phyloP scores from a whole-genome alignment of 768 basidiomycete species.

The Amanita polypyramis region DNA sequence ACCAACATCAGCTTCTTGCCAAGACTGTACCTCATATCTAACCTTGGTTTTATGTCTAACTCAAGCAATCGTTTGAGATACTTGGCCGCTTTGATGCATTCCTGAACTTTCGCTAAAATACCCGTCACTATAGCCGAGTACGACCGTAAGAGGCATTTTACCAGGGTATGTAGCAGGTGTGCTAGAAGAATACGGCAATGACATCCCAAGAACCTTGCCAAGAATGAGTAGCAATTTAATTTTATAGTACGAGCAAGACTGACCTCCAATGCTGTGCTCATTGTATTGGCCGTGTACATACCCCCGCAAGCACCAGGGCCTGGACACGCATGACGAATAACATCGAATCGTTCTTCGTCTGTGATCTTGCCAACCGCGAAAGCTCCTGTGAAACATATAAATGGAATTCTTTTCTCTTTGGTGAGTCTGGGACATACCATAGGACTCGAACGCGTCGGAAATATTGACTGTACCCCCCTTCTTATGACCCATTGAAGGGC shows the following conservation, averaged over 20 bases:
- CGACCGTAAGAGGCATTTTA: conserved; percentile 15
- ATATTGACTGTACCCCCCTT: conserved; percentile 82
- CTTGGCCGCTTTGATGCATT: conserved; percentile 69
- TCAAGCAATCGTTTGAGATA: conserved; percentile 69
- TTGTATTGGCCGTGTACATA: conserved; percentile 88
- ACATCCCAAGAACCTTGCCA: conserved; percentile 61
- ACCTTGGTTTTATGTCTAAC: conserved; percentile 76
- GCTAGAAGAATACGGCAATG: conserved; percentile 74
- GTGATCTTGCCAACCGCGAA: conserved; percentile 66
- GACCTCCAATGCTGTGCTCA: conserved; percentile 76
- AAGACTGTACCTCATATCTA: neutral
- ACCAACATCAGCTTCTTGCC: neutral
- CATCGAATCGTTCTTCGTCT: conserved; percentile 76
- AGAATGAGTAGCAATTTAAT: neutral
- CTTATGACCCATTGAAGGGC: conserved; percentile 65
- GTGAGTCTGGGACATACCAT: conserved; percentile 31
- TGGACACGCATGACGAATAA: conserved; percentile 78
- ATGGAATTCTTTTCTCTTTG: neutral
- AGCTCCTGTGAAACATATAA: conserved; percentile 38
- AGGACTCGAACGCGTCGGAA: conserved; percentile 78
- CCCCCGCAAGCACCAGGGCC: conserved; percentile 80
- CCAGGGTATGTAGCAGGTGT: conserved; percentile 67
- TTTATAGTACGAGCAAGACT: neutral
- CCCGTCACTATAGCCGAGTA: neutral
- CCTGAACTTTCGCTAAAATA: conserved; percentile 64